Conservation (phyloP, 2,329 filamentous ascomycete genomes). For the Graphium sp. region DNA sequence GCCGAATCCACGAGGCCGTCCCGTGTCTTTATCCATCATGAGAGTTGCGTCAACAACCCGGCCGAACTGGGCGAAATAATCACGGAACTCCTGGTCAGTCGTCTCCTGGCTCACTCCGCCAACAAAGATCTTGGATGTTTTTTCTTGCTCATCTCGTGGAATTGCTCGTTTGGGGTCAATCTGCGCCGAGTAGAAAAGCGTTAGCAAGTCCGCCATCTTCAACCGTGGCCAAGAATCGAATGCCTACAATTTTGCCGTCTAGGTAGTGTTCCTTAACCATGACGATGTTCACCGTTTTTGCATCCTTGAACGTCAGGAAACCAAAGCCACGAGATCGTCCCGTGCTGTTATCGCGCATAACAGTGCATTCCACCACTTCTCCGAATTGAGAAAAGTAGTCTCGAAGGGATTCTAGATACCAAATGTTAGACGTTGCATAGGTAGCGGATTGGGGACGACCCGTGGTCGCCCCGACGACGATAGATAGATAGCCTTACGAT, state of each 20-base stretch:
- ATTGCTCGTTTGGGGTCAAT: constrained; percentile 98
- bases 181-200: constrained; percentile 33
- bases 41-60: constrained; percentile 92
- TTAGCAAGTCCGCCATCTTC: constrained; percentile 8
- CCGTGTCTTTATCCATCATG: constrained; percentile 99
- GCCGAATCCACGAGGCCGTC: constrained; percentile 87
- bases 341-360: constrained; percentile 94
- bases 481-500: constrained; percentile 48
- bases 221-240: background rate
- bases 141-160: constrained; percentile 92
- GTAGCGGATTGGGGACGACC: background rate
- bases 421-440: constrained; percentile 6
- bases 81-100: constrained; percentile 87
- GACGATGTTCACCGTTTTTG: constrained; percentile 94
- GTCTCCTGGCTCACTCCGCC: constrained; percentile 95
- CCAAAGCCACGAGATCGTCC: constrained; percentile 92
- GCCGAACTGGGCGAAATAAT: constrained; percentile 94
- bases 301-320: constrained; percentile 94
- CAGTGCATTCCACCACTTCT: constrained; percentile 92
- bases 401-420: constrained; percentile 64
- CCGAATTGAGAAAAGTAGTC: constrained; percentile 98
- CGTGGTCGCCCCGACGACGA: background rate
- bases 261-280: constrained; percentile 99
- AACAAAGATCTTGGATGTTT: constrained; percentile 97
- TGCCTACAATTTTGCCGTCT: constrained; percentile 89